These are phyloP conservation scores for Ogataea nakhonphanomensis DNA, from an alignment of 805 yeast genomes.

Conservation along the genomic window DNA sequence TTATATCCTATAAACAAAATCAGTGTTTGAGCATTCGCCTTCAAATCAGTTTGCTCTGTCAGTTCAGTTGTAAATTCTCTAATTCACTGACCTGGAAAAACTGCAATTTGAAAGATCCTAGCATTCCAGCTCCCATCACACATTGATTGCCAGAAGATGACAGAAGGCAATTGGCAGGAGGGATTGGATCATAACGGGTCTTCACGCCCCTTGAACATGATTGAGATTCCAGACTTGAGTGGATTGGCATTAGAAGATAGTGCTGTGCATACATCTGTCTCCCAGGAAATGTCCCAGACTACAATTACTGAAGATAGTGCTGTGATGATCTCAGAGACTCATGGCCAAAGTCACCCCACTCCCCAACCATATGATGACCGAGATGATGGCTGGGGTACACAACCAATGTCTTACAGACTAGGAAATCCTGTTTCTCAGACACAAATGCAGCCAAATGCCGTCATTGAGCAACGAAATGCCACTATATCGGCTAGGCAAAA, in stretches of 20 bases:
- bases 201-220: constrained; percentile 11
- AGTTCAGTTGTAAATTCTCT: no score
- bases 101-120: no score
- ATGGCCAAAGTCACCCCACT: neutral
- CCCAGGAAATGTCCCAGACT: neutral
- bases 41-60: no score
- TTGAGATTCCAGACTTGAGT: constrained; percentile 26
- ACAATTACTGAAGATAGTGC: neutral
- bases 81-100: no score
- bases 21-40: neutral
- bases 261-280: neutral
- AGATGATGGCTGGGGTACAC: constrained; percentile 23
- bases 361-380: constrained; percentile 2
- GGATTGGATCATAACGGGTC: constrained; percentile 1
- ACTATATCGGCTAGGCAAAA: constrained; percentile 32
- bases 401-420: constrained; percentile 26
- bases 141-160: neutral
- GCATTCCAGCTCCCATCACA: no score
- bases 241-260: constrained; percentile 8
- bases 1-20: constrained; percentile 3
- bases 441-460: constrained; percentile 13
- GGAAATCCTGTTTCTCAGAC: constrained; percentile 20
- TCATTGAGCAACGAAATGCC: constrained; percentile 51
- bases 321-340: neutral
- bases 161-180: constrained; percentile 9